Percentiles rank a stretch among this genome's conserved stretches.
Conservation (phyloP, 179 eudicot species). For the Spinacia oleracea region DNA sequence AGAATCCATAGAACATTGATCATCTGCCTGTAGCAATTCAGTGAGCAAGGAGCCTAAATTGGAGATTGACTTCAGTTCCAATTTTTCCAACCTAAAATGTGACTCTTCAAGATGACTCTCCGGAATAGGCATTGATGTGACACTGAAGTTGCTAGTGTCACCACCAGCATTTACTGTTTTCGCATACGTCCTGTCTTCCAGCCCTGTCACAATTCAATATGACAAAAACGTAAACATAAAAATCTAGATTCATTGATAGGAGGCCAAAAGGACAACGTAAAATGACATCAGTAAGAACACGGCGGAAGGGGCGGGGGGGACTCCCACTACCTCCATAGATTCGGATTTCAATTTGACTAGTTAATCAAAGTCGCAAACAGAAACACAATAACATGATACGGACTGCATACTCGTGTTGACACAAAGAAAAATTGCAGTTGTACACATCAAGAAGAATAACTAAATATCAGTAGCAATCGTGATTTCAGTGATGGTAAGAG, state of each 20-base stretch:
- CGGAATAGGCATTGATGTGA: constrained; percentile 43
- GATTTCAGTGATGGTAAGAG: background rate
- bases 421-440: background rate
- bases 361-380: background rate
- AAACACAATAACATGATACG: background rate
- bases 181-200: constrained; percentile 54
- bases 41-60: constrained; percentile 58
- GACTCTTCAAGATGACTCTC: constrained; percentile 43
- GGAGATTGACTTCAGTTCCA: constrained; percentile 43
- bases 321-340: background rate
- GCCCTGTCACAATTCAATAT: constrained; percentile 47
- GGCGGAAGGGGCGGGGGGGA: too few species aligned
- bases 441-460: too few species aligned
- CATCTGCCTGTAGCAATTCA: constrained; percentile 59
- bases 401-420: background rate
- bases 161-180: constrained; percentile 40
- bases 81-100: constrained; percentile 50
- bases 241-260: background rate
- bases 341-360: background rate
- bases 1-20: constrained; percentile 50
- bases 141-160: constrained; percentile 49
- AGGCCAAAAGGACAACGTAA: background rate
- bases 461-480: too few species aligned
- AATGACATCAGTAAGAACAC: background rate
- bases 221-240: background rate